phyloP scores from a whole-genome alignment of 805 yeast species.

The Torulaspora delbrueckii region DNA sequence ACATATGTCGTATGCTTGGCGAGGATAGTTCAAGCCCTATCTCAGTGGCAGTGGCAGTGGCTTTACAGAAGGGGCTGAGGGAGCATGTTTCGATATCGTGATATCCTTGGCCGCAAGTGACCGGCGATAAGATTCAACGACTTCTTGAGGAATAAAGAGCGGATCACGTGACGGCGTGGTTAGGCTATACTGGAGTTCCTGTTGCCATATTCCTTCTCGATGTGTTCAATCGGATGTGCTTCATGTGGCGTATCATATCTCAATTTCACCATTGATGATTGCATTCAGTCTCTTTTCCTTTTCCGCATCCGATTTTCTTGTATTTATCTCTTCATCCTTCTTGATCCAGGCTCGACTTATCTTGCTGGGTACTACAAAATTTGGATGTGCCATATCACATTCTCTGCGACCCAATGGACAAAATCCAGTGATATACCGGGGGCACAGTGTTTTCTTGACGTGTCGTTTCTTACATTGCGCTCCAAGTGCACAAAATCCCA shows the following conservation, averaged over 20 bases:
- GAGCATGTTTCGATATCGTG: too few relatives aligned
- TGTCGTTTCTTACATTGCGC: conserved; percentile 82
- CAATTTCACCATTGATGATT: conserved; percentile 33
- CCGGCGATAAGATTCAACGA: too few relatives aligned
- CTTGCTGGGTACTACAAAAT: conserved; percentile 47
- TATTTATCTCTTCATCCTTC: conserved; percentile 33
- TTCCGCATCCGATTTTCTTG: conserved; percentile 34
- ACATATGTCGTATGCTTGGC: too few relatives aligned
- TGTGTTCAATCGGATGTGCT: too few relatives aligned
- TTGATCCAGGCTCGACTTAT: conserved; percentile 32
- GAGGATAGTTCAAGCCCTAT: too few relatives aligned
- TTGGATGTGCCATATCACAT: conserved; percentile 75
- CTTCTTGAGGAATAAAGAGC: too few relatives aligned
- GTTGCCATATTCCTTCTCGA: too few relatives aligned
- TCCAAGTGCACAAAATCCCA: conserved; percentile 91
- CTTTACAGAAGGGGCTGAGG: too few relatives aligned
- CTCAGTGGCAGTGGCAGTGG: too few relatives aligned
- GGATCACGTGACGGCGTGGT: too few relatives aligned
- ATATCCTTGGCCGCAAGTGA: too few relatives aligned
- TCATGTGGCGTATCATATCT: background rate
- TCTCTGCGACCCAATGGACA: conserved; percentile 86
- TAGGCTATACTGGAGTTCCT: too few relatives aligned
- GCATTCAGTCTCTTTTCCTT: conserved; percentile 36
- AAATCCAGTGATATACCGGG: conserved; percentile 78
- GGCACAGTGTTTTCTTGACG: conserved; percentile 69